Evolutionary conservation across 2,329 filamentous ascomycete genomes (phyloP), one percentile per base, ranked within the genome.

Genomic region (Exophiala phaeomuriformis): DNA sequence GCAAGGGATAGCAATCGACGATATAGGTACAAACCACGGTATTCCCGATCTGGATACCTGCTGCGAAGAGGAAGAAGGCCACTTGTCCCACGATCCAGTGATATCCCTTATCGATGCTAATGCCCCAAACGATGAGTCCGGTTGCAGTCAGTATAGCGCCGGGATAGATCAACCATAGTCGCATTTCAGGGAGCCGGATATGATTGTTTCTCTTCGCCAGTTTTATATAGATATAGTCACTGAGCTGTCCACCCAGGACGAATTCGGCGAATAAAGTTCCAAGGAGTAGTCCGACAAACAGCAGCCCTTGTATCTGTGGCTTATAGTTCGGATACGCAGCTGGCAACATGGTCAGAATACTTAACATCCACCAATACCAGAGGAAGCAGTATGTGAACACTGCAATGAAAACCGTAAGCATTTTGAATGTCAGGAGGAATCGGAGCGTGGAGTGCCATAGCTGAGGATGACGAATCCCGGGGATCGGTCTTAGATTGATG

Each of bases 51-150:
- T 55, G 52, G 28, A 55, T 42, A 27, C 52, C 52, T 19, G 51
- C 35, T 4, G 52, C 52, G 35, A 46, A 55, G n/a, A 55, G 29
- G 52, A 51, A 55, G n/a, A 55, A 39, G 7, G 41, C 47, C 8
- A 55, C 35, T 41, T 55, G 52, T 19, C 52, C 47, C 7, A 36
- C 35, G 12, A 55, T 55, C 52, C 52, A 55, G 29, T 55, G 52
- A 40, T 47, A 51, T 10, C 43, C 32, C 33, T 33, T 28, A n/a
- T 55, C n/a, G 5, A 51, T 39, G 7, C 47, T 51, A 37, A 32
- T 35, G 12, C 52, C 52, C 47, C 47, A 55, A 36, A 55, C 31
- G 2, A 35, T 35, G 6, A 51, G 48, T 1, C 52, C 52, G 19
- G 51, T 39, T 10, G 52, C 28, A 9, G 52, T 51, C 33, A 51